Conservation (phyloP, 352 stramenopile genomes). For the Pythium plurisporium region DNA sequence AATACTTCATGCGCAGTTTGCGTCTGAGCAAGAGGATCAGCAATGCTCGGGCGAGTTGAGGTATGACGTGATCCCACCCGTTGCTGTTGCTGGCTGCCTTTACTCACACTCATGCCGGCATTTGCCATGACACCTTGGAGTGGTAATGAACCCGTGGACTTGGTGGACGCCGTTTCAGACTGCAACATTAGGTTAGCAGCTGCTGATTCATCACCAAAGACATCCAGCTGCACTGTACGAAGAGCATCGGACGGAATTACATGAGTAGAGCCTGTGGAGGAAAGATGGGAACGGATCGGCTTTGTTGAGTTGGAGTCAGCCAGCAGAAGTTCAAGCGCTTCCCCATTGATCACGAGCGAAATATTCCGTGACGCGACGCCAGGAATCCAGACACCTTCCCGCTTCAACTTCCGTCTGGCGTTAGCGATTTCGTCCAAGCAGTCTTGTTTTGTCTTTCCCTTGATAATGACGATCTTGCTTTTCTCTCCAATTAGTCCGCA, state of each 20-base stretch:
- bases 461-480: slow-evolving; percentile 81
- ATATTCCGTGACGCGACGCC: slow-evolving; percentile 67
- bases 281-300: background rate
- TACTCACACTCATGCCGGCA: background rate
- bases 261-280: slow-evolving; percentile 1
- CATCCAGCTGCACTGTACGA: slow-evolving; percentile 18
- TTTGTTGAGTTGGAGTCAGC: slow-evolving; percentile 27
- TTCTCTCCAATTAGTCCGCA: slow-evolving; percentile 88
- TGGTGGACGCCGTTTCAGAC: slow-evolving; percentile 42
- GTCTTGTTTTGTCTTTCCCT: slow-evolving; percentile 72
- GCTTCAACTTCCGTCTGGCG: slow-evolving; percentile 63
- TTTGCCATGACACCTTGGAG: background rate
- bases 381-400: slow-evolving; percentile 73
- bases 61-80: slow-evolving; percentile 31
- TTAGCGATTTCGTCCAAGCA: slow-evolving; percentile 81
- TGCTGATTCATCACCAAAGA: slow-evolving; percentile 24
- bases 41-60: slow-evolving; percentile 33
- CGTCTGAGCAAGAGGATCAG: slow-evolving; percentile 17
- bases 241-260: slow-evolving; percentile 14
- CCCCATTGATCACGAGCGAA: slow-evolving; percentile 79
- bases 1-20: slow-evolving; percentile 60
- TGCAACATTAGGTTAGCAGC: slow-evolving; percentile 6
- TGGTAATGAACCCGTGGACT: slow-evolving; percentile 40
- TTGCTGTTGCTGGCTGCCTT: slow-evolving; percentile 8
- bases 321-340: slow-evolving; percentile 71